A percentile compares a stretch with the other conserved stretches of the same genome.
Evolutionary conservation across 2,329 filamentous ascomycete species (phyloP).

Genomic region (Fusarium clavum): DNA sequence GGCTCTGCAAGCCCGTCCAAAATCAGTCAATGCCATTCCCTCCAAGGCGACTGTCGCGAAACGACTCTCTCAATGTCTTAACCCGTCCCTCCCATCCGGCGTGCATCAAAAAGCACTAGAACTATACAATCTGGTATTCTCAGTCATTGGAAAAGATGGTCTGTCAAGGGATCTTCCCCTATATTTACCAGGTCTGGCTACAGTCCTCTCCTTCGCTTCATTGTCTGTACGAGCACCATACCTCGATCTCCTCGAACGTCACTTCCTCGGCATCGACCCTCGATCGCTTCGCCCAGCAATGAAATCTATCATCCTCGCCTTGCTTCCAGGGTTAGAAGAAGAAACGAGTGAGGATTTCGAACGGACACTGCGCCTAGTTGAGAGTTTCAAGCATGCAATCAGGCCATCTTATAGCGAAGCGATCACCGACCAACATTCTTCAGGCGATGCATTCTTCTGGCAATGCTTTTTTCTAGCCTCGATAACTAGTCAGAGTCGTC

Average conservation of each 20-base stretch:
- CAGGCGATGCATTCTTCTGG: conserved; percentile 92
- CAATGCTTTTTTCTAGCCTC: conserved; percentile 95
- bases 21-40: conserved; percentile 78
- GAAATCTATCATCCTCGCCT: conserved; percentile 88
- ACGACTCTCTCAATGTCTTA: conserved; percentile 93
- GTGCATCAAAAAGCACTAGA: conserved; percentile 98
- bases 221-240: conserved; percentile 89
- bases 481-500: conserved; percentile 87
- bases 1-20: conserved; percentile 88
- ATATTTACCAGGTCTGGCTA: conserved; percentile 89
- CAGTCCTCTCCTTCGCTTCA: conserved; percentile 93
- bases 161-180: conserved; percentile 85
- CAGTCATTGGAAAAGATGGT: conserved; percentile 82
- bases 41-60: conserved; percentile 87
- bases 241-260: conserved; percentile 82
- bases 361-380: conserved; percentile 80
- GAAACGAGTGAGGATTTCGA: conserved; percentile 98
- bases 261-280: conserved; percentile 79
- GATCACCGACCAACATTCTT: conserved; percentile 64
- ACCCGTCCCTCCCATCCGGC: conserved; percentile 90
- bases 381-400: conserved; percentile 79
- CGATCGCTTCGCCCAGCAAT: conserved; percentile 83
- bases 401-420: conserved; percentile 64
- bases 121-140: conserved; percentile 91
- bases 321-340: conserved; percentile 92